Evolutionary conservation across 2,329 filamentous ascomycete genomes (phyloP).

Genomic region (Trichoderma koningiopsis): DNA sequence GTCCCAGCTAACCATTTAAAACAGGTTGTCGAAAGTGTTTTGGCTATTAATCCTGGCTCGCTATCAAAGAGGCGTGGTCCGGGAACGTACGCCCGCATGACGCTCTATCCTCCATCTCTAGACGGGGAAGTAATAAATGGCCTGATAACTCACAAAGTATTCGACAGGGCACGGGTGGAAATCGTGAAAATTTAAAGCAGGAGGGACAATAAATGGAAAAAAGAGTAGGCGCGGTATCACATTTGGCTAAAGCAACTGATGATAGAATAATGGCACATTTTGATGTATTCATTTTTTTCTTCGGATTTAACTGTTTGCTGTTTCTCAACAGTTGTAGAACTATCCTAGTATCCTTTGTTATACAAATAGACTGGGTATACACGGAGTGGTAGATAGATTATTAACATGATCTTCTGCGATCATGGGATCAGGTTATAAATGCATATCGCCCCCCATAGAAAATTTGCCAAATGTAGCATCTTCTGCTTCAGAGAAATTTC

Average conservation of each 20-base stretch:
- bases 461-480: not conserved
- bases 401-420: not conserved
- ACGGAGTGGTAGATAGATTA: slow-evolving; percentile 4
- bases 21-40: slow-evolving; percentile 85
- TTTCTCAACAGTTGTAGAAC: not conserved
- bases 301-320: not conserved
- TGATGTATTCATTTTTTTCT: not conserved
- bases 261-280: not conserved
- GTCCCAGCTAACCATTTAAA: slow-evolving; percentile 24
- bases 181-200: slow-evolving; percentile 69
- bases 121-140: slow-evolving; percentile 59
- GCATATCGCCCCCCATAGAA: not conserved
- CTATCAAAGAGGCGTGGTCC: slow-evolving; percentile 81
- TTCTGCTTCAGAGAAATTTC: not conserved
- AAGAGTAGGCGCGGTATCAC: not conserved
- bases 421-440: not conserved
- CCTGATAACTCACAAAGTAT: slow-evolving; percentile 73
- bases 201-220: not conserved
- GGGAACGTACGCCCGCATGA: slow-evolving; percentile 83
- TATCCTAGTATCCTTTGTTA: not conserved
- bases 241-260: not conserved
- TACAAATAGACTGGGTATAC: slow-evolving; percentile 19
- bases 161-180: slow-evolving; percentile 82
- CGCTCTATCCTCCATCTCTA: slow-evolving; percentile 66
- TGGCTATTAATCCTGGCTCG: slow-evolving; percentile 88